Base-by-base conservation (phyloP, 2,329 filamentous ascomycete species). In the Emydomyces testavorans region DNA sequence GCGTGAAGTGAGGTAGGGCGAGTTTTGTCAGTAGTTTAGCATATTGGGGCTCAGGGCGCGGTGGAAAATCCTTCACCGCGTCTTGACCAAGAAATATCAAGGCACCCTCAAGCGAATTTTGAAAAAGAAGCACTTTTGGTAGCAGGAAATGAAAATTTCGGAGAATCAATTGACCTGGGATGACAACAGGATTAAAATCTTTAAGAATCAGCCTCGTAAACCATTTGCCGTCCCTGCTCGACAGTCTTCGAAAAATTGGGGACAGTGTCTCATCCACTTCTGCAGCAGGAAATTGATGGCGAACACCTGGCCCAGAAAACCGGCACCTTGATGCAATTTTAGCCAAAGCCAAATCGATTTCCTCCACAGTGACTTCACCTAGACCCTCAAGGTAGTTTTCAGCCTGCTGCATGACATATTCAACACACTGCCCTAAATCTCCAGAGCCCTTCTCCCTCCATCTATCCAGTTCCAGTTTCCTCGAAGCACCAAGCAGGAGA, bases 211-310 rank as follows among this genome's bases (percentile, higher is more conserved):
- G 69, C 2, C 89, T 76, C 0, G 85, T 85, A 8, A 94, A 72
- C 89, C 89, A 95, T 65, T 94, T 94, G 3, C 81, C 83, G 59
- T 94, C 85, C 36, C 71, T 70, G 2, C 85, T 77, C 38, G 71
- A 71, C 7, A 87, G 60, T 6, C 77, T 74, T 24, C 65, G 68
- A 57, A 83, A 84, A 1, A 89, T 59, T 0, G 62, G 60, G 16
- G 70, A 70, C 1, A 90, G 62, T 2, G 72, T 61, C 3, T 67
- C 64, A 18, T 70, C 63, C 58, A 75, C 57, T 56, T 68, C 61
- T 1, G 62, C 61, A 3, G 62, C 62, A 16, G 62, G 56, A 37
- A 64, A 57, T 28, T 61, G 61, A 31, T 59, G 58, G 57, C 75
- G 72, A 46, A 87, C 68, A 13, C 72, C 69, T 1, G 76, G 76